Base-by-base conservation (phyloP, 305 asterid species). In the Solanum hybrid region DNA sequence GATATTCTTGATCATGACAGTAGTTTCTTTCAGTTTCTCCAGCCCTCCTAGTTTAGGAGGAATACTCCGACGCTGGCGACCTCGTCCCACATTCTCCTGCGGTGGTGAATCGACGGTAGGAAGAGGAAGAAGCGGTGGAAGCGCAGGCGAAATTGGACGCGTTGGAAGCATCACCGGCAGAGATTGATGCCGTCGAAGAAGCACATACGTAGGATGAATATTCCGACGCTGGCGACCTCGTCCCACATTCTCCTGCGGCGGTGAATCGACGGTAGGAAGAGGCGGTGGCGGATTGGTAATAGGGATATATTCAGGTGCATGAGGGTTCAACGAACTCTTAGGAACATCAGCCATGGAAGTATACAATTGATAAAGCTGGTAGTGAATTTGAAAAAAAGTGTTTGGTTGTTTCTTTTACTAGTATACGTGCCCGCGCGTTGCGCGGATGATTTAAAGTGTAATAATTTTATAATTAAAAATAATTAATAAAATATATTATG, bases 1-100 rank as follows among this genome's bases (percentile, higher is more conserved):
- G 12, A 96, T 93, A 35, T 95, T 94, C 90, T 92, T 96, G 76
- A 96, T 93, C 98, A 96, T 94, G 86, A 94, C 88, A 5, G 97
- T 93, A 0, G 98, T 94, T 0, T 96, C 93, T 6, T 90, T 88
- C 4, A 71, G 91, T 86, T 60, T 93, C 17, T 35, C 71, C 1
- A 56, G 86, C 73, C 64, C 35, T 60, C 24, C 56, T 24, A 73
- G 9, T 31, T 14, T 88, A 9, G 73, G 60, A 46, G 46, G 37
- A 9, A 85, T 29, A 22, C 10, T 27, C 4, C 51, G 51, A 40
- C 51, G 51, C 64, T 40, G 51, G 51, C 5, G 51, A 40, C 16
- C 51, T 40, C 51, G 14, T 40, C 16, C 16, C 51, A 40, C 20
- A 46, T 46, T 46, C 60, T 12, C 24, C 26, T 5, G 60, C 20